Evolutionary conservation across 129 eudicot species (phyloP), one percentile per base, ranked within the genome.

Genomic region (Escallonia herrerae): DNA sequence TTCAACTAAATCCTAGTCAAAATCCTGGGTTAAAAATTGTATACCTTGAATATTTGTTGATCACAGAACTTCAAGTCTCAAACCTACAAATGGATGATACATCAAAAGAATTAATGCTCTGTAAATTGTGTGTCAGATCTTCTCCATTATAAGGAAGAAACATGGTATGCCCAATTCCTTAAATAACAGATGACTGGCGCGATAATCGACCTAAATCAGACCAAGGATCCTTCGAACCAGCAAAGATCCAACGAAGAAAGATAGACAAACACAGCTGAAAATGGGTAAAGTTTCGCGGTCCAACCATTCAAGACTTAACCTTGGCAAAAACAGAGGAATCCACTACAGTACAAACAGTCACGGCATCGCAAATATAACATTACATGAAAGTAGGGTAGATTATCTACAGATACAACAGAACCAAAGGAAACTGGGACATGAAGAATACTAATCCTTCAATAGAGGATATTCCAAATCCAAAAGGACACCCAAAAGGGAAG

Each of bases 381-480:
- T 22, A 22, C 0, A 22, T 22, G 33, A 22, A 22, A 22, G 33
- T 1, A 22, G 33, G 33, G 33, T 22, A 22, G 33, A 22, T 22
- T 22, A 22, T n/a, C n/a, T 53, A 15, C 59, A 61, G 45, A 58
- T 59, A 47, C 62, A 52, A 8, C 56, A 62, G 46, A 73, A 63
- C 56, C 55, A 39, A 62, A 68, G 82, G 55, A 60, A 82, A 72
- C 81, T 63, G 66, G 70, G 43, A 11, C 44, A 61, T 46, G 76
- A 79, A 76, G 72, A 76, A 79, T 69, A 56, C 77, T 68, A 71
- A 74, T 70, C 61, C 81, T 68, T 62, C 81, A 67, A 44, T 53
- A 70, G 71, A 64, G 81, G 81, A 86, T 81, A 86, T 84, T 53
- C 77, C 72, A 66, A 61, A 75, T 62, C 68, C 44, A 64, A 63